Base-by-base conservation (phyloP, 805 yeast genomes). In the Candida hungchunana region DNA sequence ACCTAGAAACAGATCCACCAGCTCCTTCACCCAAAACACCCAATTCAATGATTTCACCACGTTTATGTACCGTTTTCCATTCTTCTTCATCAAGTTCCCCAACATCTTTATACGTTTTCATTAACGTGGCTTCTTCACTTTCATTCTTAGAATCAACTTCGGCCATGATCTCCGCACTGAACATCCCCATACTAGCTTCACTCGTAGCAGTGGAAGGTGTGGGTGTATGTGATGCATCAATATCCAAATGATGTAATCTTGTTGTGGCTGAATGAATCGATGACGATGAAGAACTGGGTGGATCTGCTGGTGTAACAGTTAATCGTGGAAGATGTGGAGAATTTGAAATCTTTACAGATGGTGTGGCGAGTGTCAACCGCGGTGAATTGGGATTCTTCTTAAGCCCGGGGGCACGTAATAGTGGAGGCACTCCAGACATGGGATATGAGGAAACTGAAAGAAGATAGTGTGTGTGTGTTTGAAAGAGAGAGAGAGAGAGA, bases 11-110 rank as follows among this genome's bases (percentile, higher is more conserved):
- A 9, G 85, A 72, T 1, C 97, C 98, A 12, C 96, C 95, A 23
- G 86, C 81, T 13, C 98, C 98, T 63, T 93, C 97, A 14, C 98
- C 98, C 16, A 90, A 59, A 19, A 75, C 70, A 15, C 78, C 79
- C 25, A 89, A 45, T 36, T 85, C 87, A 7, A 73, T 64, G 24
- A 93, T 84, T 29, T 77, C 73, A 32, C 75, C 74, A 19, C 66
- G 58, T 36, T 74, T 68, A 11, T 82, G 78, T 2, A 79, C 63
- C 4, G 59, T 48, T 45, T 75, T 72, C 96, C 97, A 89, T 34
- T 79, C 87, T 12, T 74, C 76, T 32, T 83, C 87, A 18, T 79
- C 80, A 31, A 86, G 56, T 24, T 75, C 75, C 32, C 69, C 72
- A 16, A 78, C 68, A 38, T 68, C 75, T 36, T 55, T 63, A 18